phyloP scores from a whole-genome alignment of 306 rosid genomes.

The Bauhinia variegata region DNA sequence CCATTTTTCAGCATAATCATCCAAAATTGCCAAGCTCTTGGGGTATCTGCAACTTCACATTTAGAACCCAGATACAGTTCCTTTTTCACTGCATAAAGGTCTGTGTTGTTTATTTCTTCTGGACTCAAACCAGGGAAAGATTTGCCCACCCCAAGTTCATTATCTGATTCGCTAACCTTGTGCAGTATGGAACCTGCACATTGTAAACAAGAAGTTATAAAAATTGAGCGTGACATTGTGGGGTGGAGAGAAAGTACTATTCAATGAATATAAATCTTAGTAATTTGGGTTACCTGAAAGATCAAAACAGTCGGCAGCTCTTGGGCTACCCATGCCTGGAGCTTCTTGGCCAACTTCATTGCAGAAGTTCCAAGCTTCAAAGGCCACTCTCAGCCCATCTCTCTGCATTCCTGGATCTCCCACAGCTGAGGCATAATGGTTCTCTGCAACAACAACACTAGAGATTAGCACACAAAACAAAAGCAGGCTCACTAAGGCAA shows the following conservation, averaged over 20 bases:
- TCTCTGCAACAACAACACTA: conserved; percentile 23
- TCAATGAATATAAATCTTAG: too few relatives aligned
- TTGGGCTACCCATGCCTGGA: conserved; percentile 77
- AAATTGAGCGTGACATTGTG: too few relatives aligned
- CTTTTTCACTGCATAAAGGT: conserved; percentile 72
- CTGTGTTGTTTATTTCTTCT: conserved; percentile 43
- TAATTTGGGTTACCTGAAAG: conserved; percentile 49
- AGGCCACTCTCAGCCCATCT: conserved; percentile 75
- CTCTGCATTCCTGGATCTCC: conserved; percentile 91
- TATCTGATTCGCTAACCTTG: conserved; percentile 53
- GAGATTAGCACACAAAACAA: conserved; percentile 21
- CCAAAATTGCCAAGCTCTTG: conserved; percentile 86
- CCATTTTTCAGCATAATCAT: conserved; percentile 82
- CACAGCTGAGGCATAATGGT: conserved; percentile 52
- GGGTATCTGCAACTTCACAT: conserved; percentile 53
- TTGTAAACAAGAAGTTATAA: conserved; percentile 9
- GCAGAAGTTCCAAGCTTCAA: conserved; percentile 95
- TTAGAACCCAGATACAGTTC: conserved; percentile 66
- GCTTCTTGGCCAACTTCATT: conserved; percentile 86
- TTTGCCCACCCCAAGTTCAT: conserved; percentile 67
- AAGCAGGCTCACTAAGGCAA: conserved; percentile 33
- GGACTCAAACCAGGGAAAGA: conserved; percentile 47
- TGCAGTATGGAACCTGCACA: conserved; percentile 50
- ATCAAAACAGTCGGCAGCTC: conserved; percentile 87
- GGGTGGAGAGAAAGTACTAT: too few relatives aligned